These are phyloP conservation scores for Hamamelis virginiana DNA, from an alignment of 164 flowering plant species.

Conservation along the genomic window DNA sequence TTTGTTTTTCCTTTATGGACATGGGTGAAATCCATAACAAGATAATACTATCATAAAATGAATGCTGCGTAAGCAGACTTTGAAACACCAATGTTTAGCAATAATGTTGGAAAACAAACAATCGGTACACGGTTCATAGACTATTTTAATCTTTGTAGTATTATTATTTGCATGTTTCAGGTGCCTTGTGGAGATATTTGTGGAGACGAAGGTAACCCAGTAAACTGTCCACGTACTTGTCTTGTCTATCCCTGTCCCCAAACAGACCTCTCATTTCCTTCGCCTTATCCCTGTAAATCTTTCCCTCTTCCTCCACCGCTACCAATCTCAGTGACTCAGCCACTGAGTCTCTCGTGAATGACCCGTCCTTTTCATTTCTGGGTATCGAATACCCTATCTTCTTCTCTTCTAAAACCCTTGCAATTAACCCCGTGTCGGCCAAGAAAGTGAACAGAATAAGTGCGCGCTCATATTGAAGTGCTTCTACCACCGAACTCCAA, in stretches of 20 bases:
- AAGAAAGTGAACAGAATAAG: background rate
- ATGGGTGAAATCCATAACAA: too few relatives aligned
- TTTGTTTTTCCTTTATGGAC: too few relatives aligned
- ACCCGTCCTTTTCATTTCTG: too few relatives aligned
- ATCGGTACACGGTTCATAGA: too few relatives aligned
- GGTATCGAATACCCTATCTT: background rate
- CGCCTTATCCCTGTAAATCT: background rate
- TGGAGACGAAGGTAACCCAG: background rate
- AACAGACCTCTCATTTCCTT: background rate
- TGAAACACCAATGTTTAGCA: too few relatives aligned
- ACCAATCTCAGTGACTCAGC: background rate
- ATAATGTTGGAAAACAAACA: too few relatives aligned
- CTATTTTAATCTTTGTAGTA: too few relatives aligned
- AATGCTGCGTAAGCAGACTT: too few relatives aligned
- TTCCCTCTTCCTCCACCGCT: background rate
- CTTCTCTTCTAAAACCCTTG: background rate
- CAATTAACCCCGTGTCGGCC: background rate
- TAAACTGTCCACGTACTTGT: background rate
- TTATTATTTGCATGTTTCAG: too few relatives aligned
- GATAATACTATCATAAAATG: too few relatives aligned
- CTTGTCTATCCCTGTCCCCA: background rate
- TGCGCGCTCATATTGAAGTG: background rate
- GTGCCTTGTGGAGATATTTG: background rate
- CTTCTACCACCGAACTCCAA: background rate
- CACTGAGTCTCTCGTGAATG: too few relatives aligned